Base-by-base conservation (phyloP, 1,284 basidiomycete genomes). In the Lignosus rhinocerotis region DNA sequence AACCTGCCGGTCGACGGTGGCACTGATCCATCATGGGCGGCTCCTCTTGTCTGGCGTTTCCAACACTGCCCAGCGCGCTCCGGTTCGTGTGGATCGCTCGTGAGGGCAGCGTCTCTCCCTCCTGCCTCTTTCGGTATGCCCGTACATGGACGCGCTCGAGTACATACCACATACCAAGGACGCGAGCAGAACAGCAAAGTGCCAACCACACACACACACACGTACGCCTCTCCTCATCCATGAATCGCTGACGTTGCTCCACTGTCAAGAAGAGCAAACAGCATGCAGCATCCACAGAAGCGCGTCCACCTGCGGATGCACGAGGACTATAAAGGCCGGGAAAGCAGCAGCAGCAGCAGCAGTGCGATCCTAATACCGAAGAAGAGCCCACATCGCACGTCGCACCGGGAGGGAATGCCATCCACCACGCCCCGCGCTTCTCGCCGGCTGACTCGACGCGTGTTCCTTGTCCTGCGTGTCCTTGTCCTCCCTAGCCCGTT, bases 51-150 rank as follows among this genome's bases (percentile, higher is more conserved):
- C 48, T 56, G 54, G 59, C 62, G 59, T 61, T 55, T 61, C 55
- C 57, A 61, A 64, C 59, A 42, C 54, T 60, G 59, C 61, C 52
- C 61, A 58, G 57, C 19, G 65, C 65, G 65, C 65, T 66, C 65
- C 65, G 65, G 61, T 64, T 56, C n/a, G 9, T 36, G 34, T 59
- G 25, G 25, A 25, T 25, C 25, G 25, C 25, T 52, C 48, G 56
- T 48, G 52, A 38, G 48, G 53, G 25, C 25, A 43, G 43, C 51
- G 47, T 57, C 55, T 50, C 43, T 47, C 43, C 14, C 43, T n/a
- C 45, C 52, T 48, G 47, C 55, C 50, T 34, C 46, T 47, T 52
- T 52, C 49, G 38, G 39, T 21, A 33, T 25, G 33, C 30, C 33
- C 34, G 25, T 34, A 45, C 54, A 46, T 41, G 39, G 16, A 9